phyloP scores from a whole-genome alignment of 2,329 filamentous ascomycete species.

The Teratosphaeria epicoccoides region DNA sequence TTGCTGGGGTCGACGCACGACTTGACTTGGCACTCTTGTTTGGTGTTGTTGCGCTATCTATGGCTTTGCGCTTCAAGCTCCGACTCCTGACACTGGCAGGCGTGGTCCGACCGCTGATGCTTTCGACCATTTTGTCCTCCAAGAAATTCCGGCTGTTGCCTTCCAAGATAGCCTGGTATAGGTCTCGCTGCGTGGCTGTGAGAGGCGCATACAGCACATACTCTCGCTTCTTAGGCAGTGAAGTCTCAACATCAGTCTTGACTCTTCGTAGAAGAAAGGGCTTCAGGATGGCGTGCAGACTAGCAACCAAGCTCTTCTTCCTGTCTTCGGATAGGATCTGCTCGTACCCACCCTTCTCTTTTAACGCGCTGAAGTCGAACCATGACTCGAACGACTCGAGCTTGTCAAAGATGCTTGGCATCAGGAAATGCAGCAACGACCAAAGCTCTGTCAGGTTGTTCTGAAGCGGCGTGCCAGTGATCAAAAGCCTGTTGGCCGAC shows the following conservation, averaged over 20 bases:
- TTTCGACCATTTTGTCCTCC: conserved; percentile 65
- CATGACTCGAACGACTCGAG: conserved; percentile 87
- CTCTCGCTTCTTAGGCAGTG: conserved; percentile 91
- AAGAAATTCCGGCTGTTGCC: conserved; percentile 46
- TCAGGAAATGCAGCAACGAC: conserved; percentile 86
- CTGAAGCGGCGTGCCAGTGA: conserved; percentile 88
- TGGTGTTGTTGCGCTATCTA: conserved; percentile 33
- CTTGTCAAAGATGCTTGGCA: conserved; percentile 87
- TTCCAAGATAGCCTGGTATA: conserved; percentile 67
- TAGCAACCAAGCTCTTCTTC: conserved; percentile 68
- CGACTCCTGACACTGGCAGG: conserved; percentile 35
- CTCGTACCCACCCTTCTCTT: conserved; percentile 69
- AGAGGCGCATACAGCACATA: conserved; percentile 92
- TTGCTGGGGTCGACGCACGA: conserved; percentile 60
- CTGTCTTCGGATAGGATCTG: conserved; percentile 70
- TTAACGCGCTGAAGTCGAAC: conserved; percentile 92
- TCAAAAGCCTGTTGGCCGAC: conserved; percentile 80
- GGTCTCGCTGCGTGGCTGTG: conserved; percentile 77
- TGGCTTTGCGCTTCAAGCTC: conserved; percentile 49
- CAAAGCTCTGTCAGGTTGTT: conserved; percentile 93
- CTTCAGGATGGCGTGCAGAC: conserved; percentile 86
- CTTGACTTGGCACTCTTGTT: conserved; percentile 69
- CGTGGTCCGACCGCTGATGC: conserved; percentile 46
- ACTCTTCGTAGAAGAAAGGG: conserved; percentile 78
- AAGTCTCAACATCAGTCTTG: conserved; percentile 84